Conservation (phyloP, 495 filamentous ascomycete genomes). For the Articulospora tetracladia region DNA sequence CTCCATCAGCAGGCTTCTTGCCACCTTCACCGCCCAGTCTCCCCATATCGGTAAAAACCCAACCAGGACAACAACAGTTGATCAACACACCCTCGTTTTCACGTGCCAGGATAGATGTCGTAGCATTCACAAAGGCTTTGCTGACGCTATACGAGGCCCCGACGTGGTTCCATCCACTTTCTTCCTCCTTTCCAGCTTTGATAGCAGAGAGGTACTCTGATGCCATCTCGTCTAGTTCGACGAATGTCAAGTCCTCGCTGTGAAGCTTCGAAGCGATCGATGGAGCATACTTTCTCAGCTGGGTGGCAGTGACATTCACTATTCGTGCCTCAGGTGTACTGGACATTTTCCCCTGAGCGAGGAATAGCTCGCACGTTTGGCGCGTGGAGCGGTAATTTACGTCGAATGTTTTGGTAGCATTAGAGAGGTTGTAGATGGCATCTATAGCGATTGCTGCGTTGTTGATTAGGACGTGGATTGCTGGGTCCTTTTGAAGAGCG, state of each 20-base stretch:
- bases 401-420: background rate
- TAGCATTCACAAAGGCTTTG: conserved; percentile 1
- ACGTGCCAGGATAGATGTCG: background rate
- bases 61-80: conserved; percentile 6
- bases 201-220: conserved; percentile 1
- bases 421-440: background rate
- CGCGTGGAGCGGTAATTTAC: background rate
- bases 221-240: background rate
- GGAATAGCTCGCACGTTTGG: background rate
- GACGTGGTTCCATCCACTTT: background rate
- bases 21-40: background rate
- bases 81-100: background rate
- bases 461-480: background rate
- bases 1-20: background rate
- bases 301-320: background rate
- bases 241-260: background rate
- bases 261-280: background rate
- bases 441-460: background rate
- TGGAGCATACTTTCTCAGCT: background rate
- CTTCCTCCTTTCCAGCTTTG: conserved; percentile 1
- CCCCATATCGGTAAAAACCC: background rate
- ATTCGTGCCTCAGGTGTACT: background rate
- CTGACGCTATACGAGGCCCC: background rate
- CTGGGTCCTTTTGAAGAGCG: background rate
- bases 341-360: background rate